Percentiles rank a stretch among this genome's conserved stretches.
Conservation (phyloP, 1,284 basidiomycete genomes). For the Puccinia brachypodii region DNA sequence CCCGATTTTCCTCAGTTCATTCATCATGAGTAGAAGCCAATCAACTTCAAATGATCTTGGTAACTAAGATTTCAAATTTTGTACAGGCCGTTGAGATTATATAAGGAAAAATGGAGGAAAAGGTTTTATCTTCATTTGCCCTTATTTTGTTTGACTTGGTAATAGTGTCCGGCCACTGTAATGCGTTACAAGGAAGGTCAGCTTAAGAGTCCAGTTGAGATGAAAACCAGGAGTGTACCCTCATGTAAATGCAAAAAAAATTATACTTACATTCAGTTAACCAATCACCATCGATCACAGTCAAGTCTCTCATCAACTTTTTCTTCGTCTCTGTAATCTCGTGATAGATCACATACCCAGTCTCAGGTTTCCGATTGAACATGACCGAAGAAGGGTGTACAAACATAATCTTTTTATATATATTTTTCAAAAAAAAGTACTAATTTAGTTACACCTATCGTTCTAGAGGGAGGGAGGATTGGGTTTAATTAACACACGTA, state of each 20-base stretch:
- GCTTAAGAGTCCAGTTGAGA: not conserved
- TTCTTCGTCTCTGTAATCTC: conserved; percentile 96
- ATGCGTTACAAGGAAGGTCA: not conserved
- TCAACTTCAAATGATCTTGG: no score
- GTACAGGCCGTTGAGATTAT: no score
- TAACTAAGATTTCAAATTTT: no score
- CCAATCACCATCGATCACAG: conserved; percentile 63
- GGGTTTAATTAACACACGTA: conserved; percentile 59
- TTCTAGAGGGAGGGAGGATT: not conserved
- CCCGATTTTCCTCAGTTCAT: no score
- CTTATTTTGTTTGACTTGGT: not conserved
- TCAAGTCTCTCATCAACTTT: conserved; percentile 64
- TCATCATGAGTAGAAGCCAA: no score
- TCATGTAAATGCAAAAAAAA: no score
- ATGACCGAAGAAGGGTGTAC: conserved; percentile 92
- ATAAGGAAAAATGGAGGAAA: no score
- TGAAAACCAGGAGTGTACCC: no score
- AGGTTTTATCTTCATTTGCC: not conserved
- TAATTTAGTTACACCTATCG: not conserved
- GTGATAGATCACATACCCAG: conserved; percentile 91
- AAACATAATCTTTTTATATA: conserved; percentile 67
- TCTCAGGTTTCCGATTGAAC: conserved; percentile 84
- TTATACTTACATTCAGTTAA: conserved; percentile 56
- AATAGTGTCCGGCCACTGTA: conserved; percentile 20
- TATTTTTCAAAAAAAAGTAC: not conserved